These are phyloP conservation scores for Phytopythium oedochilum DNA, from an alignment of 352 stramenopile genomes.

Conservation along the genomic window DNA sequence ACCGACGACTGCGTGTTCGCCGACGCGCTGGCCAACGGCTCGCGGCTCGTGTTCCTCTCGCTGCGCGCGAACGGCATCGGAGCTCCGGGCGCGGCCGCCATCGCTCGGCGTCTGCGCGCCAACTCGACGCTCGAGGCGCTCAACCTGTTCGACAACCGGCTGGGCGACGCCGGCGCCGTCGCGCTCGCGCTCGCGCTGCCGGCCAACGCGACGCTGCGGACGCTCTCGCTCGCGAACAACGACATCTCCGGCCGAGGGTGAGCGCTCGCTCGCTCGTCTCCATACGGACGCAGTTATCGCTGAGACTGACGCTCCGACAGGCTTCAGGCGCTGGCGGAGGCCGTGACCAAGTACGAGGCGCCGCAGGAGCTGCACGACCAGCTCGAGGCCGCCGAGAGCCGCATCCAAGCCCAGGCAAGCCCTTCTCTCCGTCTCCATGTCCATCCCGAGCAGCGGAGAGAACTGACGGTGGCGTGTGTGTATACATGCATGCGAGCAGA, in stretches of 20 bases:
- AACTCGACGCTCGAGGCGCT: constrained; percentile 54
- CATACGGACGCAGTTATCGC: neutral
- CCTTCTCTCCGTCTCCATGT: neutral
- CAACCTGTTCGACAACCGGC: constrained; percentile 66
- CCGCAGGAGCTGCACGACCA: constrained; percentile 42
- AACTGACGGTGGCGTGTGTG: neutral
- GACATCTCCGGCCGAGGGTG: constrained; percentile 43
- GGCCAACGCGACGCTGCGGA: constrained; percentile 49
- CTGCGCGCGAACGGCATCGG: constrained; percentile 61
- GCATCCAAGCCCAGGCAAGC: constrained; percentile 56
- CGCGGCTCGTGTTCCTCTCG: constrained; percentile 47
- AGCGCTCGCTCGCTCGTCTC: neutral
- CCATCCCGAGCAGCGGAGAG: neutral
- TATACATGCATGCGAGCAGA: too few species aligned
- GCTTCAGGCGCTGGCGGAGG: constrained; percentile 25
- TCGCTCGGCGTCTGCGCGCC: constrained; percentile 31
- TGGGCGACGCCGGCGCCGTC: constrained; percentile 46
- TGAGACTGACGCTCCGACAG: constrained; percentile 10
- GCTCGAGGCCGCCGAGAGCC: constrained; percentile 55
- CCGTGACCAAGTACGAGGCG: constrained; percentile 50
- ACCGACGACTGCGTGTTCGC: constrained; percentile 20
- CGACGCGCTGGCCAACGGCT: constrained; percentile 28
- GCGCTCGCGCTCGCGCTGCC: constrained; percentile 55
- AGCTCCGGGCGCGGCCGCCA: constrained; percentile 19
- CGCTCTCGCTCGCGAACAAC: constrained; percentile 66